Percentiles rank a stretch among this genome's conserved stretches.
Conservation (phyloP, 495 filamentous ascomycete species). For the Penicillium tannophilum region DNA sequence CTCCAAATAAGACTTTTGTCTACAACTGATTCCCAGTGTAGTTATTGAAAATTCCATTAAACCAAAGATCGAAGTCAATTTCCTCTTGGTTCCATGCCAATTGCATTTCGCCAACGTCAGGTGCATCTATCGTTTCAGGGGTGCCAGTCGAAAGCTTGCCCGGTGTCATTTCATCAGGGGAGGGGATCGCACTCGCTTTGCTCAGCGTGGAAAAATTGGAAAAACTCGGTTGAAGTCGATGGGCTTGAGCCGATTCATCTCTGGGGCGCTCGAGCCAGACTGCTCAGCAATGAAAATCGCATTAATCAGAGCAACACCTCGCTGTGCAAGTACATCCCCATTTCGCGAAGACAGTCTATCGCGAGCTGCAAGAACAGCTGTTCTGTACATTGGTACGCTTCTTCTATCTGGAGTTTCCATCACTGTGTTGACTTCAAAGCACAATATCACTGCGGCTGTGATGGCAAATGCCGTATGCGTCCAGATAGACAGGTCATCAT, state of each 20-base stretch:
- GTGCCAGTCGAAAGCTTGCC: constrained; percentile 17
- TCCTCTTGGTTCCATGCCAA: constrained; percentile 29
- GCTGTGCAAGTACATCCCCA: constrained; percentile 31
- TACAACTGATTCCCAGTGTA: constrained; percentile 17
- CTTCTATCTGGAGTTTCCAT: constrained; percentile 11
- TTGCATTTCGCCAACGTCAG: constrained; percentile 26
- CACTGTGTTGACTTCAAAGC: constrained; percentile 32
- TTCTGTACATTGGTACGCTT: constrained; percentile 24
- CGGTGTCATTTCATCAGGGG: constrained; percentile 21
- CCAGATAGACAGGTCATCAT: constrained; percentile 35
- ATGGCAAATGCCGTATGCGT: constrained; percentile 37
- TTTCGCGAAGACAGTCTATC: constrained; percentile 25
- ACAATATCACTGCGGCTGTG: constrained; percentile 35
- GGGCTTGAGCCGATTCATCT: constrained; percentile 9
- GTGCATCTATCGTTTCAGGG: constrained; percentile 16
- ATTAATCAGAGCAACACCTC: constrained; percentile 36
- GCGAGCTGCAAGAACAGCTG: constrained; percentile 28
- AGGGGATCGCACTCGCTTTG: constrained; percentile 17
- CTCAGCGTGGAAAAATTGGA: constrained; percentile 30
- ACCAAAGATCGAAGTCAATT: constrained; percentile 35
- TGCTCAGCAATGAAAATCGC: constrained; percentile 31
- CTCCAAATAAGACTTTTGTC: not conserved
- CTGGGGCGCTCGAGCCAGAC: constrained; percentile 1
- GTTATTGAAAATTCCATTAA: constrained; percentile 32
- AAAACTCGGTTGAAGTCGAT: constrained; percentile 32